phyloP scores from a whole-genome alignment of 2,329 filamentous ascomycete species.

The Periconia macrospinosa region DNA sequence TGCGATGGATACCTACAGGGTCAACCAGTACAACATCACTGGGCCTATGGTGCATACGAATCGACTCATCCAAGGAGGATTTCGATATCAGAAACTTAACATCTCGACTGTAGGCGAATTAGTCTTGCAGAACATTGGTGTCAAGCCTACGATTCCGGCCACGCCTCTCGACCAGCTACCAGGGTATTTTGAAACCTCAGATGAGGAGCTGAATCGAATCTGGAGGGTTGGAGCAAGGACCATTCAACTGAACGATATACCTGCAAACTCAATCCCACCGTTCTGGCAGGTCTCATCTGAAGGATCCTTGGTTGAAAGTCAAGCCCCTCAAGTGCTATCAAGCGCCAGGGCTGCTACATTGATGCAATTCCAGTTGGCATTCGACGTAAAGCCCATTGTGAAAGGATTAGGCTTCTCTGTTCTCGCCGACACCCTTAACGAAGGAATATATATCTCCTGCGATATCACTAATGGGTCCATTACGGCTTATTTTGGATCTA shows the following conservation, averaged over 20 bases:
- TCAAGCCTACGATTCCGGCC: conserved; percentile 22
- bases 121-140: conserved; percentile 28
- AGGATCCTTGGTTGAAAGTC: conserved; percentile 31
- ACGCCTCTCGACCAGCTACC: conserved; percentile 26
- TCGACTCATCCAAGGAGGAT: conserved; percentile 42
- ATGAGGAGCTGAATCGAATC: conserved; percentile 29
- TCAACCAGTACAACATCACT: conserved; percentile 41
- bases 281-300: conserved; percentile 31
- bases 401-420: conserved; percentile 36
- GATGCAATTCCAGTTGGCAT: conserved; percentile 21
- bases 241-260: conserved; percentile 34
- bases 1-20: conserved; percentile 43
- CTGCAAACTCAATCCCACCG: conserved; percentile 23
- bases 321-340: conserved; percentile 24
- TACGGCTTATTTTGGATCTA: conserved; percentile 5
- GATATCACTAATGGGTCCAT: conserved; percentile 19
- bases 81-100: conserved; percentile 44
- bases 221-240: conserved; percentile 37
- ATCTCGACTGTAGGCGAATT: conserved; percentile 34
- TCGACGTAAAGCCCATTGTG: conserved; percentile 29
- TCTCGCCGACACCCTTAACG: conserved; percentile 32
- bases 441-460: conserved; percentile 16
- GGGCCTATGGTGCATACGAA: conserved; percentile 23
- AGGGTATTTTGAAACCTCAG: conserved; percentile 32
- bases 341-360: conserved; percentile 15